Evolutionary conservation across 148 eudicot genomes (phyloP).

Genomic region (Mesembryanthemum crystallinum): DNA sequence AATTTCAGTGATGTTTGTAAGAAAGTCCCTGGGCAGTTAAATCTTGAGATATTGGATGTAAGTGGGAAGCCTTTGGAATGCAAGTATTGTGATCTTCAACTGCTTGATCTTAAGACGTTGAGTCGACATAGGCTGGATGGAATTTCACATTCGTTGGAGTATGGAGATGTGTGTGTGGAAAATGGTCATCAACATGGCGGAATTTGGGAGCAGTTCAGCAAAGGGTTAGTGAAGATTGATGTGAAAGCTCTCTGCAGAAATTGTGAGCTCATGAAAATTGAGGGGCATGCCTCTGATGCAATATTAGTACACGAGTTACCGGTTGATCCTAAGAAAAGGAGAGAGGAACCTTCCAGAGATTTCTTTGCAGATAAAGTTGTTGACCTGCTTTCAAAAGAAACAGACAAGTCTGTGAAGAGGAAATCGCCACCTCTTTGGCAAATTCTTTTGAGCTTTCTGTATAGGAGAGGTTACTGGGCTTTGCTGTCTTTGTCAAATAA

Average conservation of each 20-base stretch:
- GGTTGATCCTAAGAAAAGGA: conserved; percentile 35
- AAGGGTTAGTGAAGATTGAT: conserved; percentile 39
- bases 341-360: conserved; percentile 27
- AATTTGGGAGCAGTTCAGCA: conserved; percentile 34
- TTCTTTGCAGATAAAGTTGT: conserved; percentile 66
- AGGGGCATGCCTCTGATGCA: conserved; percentile 26
- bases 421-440: conserved; percentile 66
- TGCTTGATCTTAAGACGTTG: conserved; percentile 39
- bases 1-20: conserved; percentile 22
- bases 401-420: conserved; percentile 24
- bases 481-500: conserved; percentile 45
- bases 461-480: conserved; percentile 57
- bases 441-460: conserved; percentile 67
- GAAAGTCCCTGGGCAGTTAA: conserved; percentile 42
- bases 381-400: conserved; percentile 49
- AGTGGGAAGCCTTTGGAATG: conserved; percentile 71
- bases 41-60: conserved; percentile 70
- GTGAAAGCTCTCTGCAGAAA: conserved; percentile 45
- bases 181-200: conserved; percentile 21
- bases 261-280: conserved; percentile 18
- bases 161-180: conserved; percentile 27
- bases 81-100: conserved; percentile 74
- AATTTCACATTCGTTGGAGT: conserved; percentile 22
- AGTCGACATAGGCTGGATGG: conserved; percentile 22
- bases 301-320: conserved; percentile 44